Percentiles rank a stretch among this genome's conserved stretches.
Evolutionary conservation across 805 yeast species (phyloP).

Genomic region (Teunomyces tritomae): DNA sequence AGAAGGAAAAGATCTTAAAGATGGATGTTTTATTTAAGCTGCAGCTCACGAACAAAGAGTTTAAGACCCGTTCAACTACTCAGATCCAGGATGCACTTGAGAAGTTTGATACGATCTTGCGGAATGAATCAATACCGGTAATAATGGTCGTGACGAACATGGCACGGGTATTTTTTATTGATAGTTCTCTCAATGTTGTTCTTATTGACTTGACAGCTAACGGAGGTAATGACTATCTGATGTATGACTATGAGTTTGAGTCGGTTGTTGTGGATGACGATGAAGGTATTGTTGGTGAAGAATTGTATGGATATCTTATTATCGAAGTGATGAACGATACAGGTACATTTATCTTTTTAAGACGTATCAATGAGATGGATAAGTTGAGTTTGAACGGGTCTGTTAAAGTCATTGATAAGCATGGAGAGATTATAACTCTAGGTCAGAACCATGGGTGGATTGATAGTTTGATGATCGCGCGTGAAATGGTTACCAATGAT

Average conservation of each 20-base stretch:
- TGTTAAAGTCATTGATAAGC: constrained; percentile 26
- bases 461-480: constrained; percentile 64
- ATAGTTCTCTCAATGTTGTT: constrained; percentile 30
- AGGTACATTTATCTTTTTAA: constrained; percentile 56
- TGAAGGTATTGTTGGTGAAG: constrained; percentile 26
- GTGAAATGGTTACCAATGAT: constrained; percentile 39
- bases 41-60: constrained; percentile 26
- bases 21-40: constrained; percentile 38
- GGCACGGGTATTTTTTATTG: constrained; percentile 42
- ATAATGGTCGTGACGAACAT: constrained; percentile 38
- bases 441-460: constrained; percentile 63
- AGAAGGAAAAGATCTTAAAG: constrained; percentile 39
- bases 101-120: constrained; percentile 19
- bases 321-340: constrained; percentile 54
- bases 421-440: constrained; percentile 30
- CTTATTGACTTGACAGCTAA: constrained; percentile 42
- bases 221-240: constrained; percentile 51
- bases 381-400: constrained; percentile 21
- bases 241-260: constrained; percentile 77
- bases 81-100: constrained; percentile 33
- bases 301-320: constrained; percentile 59
- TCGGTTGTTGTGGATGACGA: constrained; percentile 19
- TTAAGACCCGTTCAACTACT: constrained; percentile 16
- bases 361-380: constrained; percentile 36
- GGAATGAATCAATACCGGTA: constrained; percentile 25